A percentile compares a stretch with the other conserved stretches of the same genome.
These are phyloP conservation scores for Debaryomycetaceae sp. DNA, from an alignment of 1,139 yeast genomes.

Conservation along the genomic window DNA sequence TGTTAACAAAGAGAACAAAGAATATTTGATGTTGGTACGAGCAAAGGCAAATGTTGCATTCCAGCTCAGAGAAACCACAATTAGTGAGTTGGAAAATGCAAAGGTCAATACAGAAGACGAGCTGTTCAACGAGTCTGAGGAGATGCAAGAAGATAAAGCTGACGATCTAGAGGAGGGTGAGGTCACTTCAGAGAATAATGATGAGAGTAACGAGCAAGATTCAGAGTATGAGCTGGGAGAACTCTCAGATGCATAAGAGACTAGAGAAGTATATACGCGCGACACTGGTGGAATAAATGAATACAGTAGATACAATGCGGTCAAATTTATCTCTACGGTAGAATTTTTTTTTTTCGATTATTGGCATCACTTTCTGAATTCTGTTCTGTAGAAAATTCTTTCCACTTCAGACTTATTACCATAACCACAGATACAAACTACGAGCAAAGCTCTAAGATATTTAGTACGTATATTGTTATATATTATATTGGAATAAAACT, in stretches of 20 bases:
- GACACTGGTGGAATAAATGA: too few relatives aligned
- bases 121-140: not conserved
- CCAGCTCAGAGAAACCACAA: constrained; percentile 60
- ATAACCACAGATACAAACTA: too few relatives aligned
- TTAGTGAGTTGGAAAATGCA: constrained; percentile 8
- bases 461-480: not conserved
- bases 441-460: too few relatives aligned
- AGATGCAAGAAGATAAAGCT: not conserved
- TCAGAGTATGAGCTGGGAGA: not conserved
- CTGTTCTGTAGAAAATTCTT: too few relatives aligned
- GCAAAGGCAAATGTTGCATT: constrained; percentile 81
- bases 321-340: too few relatives aligned
- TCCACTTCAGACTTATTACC: too few relatives aligned
- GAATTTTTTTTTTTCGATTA: too few relatives aligned
- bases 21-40: constrained; percentile 66
- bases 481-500: constrained; percentile 2
- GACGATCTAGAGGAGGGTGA: not conserved
- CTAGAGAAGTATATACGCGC: not conserved
- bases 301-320: too few relatives aligned
- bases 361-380: too few relatives aligned
- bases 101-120: not conserved
- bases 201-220: not conserved
- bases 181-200: not conserved
- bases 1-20: constrained; percentile 66
- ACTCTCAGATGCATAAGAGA: not conserved